phyloP scores from a whole-genome alignment of 768 basidiomycete species.

The Podaxis carcinomalis region DNA sequence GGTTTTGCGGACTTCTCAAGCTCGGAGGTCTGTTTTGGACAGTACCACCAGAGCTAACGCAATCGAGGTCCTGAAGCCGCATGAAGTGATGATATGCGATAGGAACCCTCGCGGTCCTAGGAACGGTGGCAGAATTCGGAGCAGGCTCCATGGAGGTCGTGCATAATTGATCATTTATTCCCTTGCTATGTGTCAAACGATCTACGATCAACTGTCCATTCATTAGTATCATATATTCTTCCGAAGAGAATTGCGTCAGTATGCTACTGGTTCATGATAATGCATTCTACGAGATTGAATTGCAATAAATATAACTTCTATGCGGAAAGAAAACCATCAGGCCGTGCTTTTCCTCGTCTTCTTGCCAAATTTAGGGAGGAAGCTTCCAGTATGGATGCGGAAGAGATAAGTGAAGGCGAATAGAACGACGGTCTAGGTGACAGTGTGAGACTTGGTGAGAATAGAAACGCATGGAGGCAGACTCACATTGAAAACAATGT shows the following conservation, averaged over 20 bases:
- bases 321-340: background rate
- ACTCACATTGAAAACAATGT: slow-evolving; percentile 47
- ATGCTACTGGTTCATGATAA: background rate
- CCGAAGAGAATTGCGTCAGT: background rate
- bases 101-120: background rate
- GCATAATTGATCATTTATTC: background rate
- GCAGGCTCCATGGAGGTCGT: background rate
- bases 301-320: background rate
- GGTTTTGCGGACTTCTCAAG: background rate
- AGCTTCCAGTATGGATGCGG: slow-evolving; percentile 35
- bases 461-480: background rate
- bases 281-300: background rate
- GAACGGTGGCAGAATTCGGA: background rate
- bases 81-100: background rate
- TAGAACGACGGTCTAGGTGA: slow-evolving; percentile 30
- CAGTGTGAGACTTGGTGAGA: background rate
- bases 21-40: background rate
- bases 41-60: background rate
- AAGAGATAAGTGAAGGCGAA: slow-evolving; percentile 48
- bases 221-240: too few relatives aligned
- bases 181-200: background rate
- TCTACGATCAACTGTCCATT: background rate
- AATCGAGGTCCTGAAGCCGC: background rate
- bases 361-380: slow-evolving; percentile 23
- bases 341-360: slow-evolving; percentile 14